phyloP scores from a whole-genome alignment of 805 yeast species.

The Suhomyces tanzawaensis region DNA sequence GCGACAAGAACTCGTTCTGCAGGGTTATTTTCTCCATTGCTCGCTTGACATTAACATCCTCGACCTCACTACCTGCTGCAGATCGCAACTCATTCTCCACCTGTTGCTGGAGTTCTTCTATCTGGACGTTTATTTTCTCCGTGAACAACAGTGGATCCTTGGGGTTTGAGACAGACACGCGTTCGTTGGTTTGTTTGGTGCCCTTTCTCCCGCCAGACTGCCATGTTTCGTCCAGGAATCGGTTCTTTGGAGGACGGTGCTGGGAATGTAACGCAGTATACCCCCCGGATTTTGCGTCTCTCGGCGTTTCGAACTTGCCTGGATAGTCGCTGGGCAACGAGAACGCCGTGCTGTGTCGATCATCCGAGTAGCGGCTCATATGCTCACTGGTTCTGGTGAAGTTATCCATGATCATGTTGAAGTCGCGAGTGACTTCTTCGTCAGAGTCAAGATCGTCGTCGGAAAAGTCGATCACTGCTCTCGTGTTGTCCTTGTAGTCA shows the following conservation, averaged over 20 bases:
- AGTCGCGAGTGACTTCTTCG: slow-evolving; percentile 12
- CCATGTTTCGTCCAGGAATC: too few relatives aligned
- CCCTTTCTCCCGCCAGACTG: neutral
- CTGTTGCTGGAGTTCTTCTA: slow-evolving; percentile 2
- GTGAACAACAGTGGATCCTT: neutral
- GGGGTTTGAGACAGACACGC: neutral
- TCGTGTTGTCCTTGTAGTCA: neutral
- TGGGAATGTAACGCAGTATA: neutral
- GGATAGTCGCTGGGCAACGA: slow-evolving; percentile 21
- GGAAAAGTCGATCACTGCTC: slow-evolving; percentile 4
- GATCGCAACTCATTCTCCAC: slow-evolving; percentile 1
- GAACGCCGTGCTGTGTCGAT: neutral
- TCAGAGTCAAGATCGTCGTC: slow-evolving; percentile 10
- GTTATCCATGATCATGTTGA: slow-evolving; percentile 7
- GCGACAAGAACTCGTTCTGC: slow-evolving; percentile 19
- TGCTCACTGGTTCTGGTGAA: slow-evolving; percentile 7
- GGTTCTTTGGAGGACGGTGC: too few relatives aligned
- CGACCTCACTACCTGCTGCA: neutral
- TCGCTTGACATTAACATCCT: neutral
- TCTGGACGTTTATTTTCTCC: neutral
- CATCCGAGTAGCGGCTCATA: neutral
- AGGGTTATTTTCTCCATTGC: slow-evolving; percentile 8
- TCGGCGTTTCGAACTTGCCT: slow-evolving; percentile 13
- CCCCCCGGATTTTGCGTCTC: neutral
- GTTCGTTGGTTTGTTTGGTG: neutral